These are phyloP conservation scores for Phaeotremella skinneri DNA, from an alignment of 768 basidiomycete species.

Conservation along the genomic window DNA sequence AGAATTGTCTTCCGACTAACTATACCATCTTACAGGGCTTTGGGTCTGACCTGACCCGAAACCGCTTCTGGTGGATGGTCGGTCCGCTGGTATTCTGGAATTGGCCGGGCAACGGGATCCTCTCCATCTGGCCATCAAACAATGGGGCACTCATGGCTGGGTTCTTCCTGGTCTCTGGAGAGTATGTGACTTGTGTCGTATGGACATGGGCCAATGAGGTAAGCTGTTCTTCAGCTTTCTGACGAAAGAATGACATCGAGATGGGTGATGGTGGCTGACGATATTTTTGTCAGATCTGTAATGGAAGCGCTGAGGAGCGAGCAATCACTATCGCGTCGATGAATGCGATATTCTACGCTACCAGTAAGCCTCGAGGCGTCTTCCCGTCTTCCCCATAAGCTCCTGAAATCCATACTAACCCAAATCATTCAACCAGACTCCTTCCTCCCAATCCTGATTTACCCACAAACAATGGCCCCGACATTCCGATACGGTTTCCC, in stretches of 20 bases:
- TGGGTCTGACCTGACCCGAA: constrained; percentile 1
- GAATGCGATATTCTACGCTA: constrained; percentile 16
- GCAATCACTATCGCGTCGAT: constrained; percentile 18
- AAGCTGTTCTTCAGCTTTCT: constrained; percentile 9
- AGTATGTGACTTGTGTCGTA: constrained; percentile 11
- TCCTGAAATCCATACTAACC: not conserved
- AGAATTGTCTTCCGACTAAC: not conserved
- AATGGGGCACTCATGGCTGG: not conserved
- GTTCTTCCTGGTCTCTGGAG: constrained; percentile 12
- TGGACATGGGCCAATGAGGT: constrained; percentile 18
- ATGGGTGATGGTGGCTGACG: too few relatives aligned
- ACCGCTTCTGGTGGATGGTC: constrained; percentile 5
- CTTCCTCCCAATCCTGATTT: constrained; percentile 9
- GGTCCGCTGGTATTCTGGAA: not conserved
- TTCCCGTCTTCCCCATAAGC: not conserved
- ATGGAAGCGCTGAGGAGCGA: constrained; percentile 15
- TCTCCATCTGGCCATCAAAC: constrained; percentile 16
- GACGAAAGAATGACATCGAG: too few relatives aligned
- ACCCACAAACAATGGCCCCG: constrained; percentile 6
- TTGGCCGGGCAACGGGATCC: not conserved
- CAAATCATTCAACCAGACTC: constrained; percentile 1
- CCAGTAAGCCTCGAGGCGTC: constrained; percentile 9
- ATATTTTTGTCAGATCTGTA: constrained; percentile 10
- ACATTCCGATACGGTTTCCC: constrained; percentile 4
- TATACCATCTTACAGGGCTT: constrained; percentile 3